Conservation (phyloP, 202 grass and related monocot species). For the Brachypodium distachyon region DNA sequence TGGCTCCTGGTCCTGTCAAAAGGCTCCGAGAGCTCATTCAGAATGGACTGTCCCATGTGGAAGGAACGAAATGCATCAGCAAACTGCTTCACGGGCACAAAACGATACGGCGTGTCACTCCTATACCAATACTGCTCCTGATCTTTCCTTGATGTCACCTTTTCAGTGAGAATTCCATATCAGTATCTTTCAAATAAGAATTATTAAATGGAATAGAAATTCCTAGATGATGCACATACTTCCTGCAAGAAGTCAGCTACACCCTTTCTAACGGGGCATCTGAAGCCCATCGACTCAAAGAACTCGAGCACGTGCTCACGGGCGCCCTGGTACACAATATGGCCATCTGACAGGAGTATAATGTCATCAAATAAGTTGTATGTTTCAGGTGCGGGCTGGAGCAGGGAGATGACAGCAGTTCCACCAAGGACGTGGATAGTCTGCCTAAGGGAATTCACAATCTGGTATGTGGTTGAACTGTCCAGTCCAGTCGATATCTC, state of each 20-base stretch:
- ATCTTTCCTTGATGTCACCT: conserved; percentile 98
- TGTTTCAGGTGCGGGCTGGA: conserved; percentile 93
- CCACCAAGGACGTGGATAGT: conserved; percentile 88
- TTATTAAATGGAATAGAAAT: background rate
- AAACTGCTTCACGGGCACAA: conserved; percentile 83
- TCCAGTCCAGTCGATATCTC: conserved; percentile 99
- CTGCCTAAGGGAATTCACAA: conserved; percentile 86
- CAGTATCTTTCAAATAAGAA: conserved; percentile 12
- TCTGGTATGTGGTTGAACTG: conserved; percentile 96
- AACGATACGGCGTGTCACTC: conserved; percentile 53
- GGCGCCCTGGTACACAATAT: conserved; percentile 86
- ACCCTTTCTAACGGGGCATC: conserved; percentile 83
- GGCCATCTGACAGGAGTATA: conserved; percentile 89
- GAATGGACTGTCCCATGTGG: conserved; percentile 55
- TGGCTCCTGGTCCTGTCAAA: conserved; percentile 77
- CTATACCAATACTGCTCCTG: conserved; percentile 81
- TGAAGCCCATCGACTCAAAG: conserved; percentile 90
- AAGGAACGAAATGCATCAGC: conserved; percentile 61
- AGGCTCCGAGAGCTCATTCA: conserved; percentile 49
- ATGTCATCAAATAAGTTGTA: conserved; percentile 93
- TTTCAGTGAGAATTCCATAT: conserved; percentile 22
- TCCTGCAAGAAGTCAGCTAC: conserved; percentile 96
- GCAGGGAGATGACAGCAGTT: conserved; percentile 80
- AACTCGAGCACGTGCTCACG: conserved; percentile 95
- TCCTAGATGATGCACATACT: conserved; percentile 36